A percentile compares a stretch with the other conserved stretches of the same genome.
Evolutionary conservation across 192 early-diverging fungal genomes (phyloP).

Genomic region (Gorgonomyces haynaldii): DNA sequence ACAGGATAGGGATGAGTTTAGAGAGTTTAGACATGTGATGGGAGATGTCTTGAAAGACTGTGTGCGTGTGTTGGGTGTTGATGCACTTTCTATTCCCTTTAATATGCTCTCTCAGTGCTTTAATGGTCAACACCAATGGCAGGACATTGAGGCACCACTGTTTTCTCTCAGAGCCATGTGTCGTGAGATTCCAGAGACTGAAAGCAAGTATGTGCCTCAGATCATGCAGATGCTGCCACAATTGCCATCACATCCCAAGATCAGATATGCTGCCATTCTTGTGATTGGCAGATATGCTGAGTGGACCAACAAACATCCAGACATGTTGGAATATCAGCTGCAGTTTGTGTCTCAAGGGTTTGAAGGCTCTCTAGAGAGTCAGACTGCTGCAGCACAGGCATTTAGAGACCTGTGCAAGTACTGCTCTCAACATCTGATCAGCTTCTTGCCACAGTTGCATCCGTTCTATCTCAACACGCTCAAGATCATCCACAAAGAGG

Average conservation of each 20-base stretch:
- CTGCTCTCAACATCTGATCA: constrained; percentile 62
- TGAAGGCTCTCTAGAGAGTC: constrained; percentile 59
- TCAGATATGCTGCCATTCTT: constrained; percentile 90
- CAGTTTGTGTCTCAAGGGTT: constrained; percentile 85
- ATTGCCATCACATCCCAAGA: constrained; percentile 82
- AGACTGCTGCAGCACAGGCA: constrained; percentile 75
- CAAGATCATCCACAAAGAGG: constrained; percentile 52
- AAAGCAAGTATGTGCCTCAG: constrained; percentile 68
- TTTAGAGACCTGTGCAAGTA: constrained; percentile 84
- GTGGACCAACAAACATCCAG: constrained; percentile 82
- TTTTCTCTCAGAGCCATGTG: constrained; percentile 93
- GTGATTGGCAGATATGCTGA: constrained; percentile 91
- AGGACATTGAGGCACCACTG: constrained; percentile 86
- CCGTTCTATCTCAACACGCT: constrained; percentile 68
- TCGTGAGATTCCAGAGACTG: constrained; percentile 57
- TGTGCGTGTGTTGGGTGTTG: constrained; percentile 67
- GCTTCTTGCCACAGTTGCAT: constrained; percentile 68
- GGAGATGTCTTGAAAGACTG: constrained; percentile 96
- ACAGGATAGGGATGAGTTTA: constrained; percentile 89
- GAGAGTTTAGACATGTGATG: constrained; percentile 91
- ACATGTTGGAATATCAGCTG: constrained; percentile 87
- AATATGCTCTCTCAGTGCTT: constrained; percentile 31
- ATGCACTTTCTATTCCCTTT: constrained; percentile 56
- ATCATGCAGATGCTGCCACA: constrained; percentile 85
- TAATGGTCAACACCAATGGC: constrained; percentile 51